phyloP scores from a whole-genome alignment of 192 early-diverging fungal genomes.

The Backusella liffmaniae region DNA sequence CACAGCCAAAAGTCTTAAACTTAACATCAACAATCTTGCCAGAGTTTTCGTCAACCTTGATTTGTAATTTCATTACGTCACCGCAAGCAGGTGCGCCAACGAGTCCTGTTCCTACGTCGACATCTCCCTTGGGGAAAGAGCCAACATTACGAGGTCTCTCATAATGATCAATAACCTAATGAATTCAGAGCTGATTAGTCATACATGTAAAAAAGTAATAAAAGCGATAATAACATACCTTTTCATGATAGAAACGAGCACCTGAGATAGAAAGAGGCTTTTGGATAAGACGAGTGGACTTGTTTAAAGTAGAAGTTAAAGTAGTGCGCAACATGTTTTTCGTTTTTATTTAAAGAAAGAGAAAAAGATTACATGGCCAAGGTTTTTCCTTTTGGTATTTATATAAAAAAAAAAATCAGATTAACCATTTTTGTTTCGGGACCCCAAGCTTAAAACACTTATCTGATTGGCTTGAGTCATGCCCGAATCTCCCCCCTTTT shows the following conservation, averaged over 20 bases:
- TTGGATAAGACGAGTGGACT: constrained; percentile 16
- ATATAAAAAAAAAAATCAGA: constrained; percentile 3
- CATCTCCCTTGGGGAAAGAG: constrained; percentile 82
- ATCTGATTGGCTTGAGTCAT: constrained; percentile 3
- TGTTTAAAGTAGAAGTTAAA: background rate
- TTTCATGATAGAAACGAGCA: constrained; percentile 30
- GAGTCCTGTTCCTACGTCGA: constrained; percentile 94
- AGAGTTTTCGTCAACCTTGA: constrained; percentile 87
- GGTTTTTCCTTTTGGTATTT: background rate
- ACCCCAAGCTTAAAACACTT: background rate
- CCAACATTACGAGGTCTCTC: constrained; percentile 96
- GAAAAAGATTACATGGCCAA: background rate
- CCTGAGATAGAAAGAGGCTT: constrained; percentile 15
- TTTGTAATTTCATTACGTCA: constrained; percentile 95
- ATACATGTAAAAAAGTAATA: background rate
- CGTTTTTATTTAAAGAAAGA: background rate
- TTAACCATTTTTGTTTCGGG: background rate
- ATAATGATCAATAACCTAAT: constrained; percentile 96
- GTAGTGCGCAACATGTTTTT: constrained; percentile 18
- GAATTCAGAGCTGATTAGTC: background rate
- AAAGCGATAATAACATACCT: constrained; percentile 10
- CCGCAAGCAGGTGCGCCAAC: constrained; percentile 88
- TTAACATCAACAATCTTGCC: constrained; percentile 95
- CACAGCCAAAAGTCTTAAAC: constrained; percentile 99
- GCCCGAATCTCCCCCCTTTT: background rate